Base-by-base conservation (phyloP, 164 flowering plant genomes). In the Liriodendron chinense region DNA sequence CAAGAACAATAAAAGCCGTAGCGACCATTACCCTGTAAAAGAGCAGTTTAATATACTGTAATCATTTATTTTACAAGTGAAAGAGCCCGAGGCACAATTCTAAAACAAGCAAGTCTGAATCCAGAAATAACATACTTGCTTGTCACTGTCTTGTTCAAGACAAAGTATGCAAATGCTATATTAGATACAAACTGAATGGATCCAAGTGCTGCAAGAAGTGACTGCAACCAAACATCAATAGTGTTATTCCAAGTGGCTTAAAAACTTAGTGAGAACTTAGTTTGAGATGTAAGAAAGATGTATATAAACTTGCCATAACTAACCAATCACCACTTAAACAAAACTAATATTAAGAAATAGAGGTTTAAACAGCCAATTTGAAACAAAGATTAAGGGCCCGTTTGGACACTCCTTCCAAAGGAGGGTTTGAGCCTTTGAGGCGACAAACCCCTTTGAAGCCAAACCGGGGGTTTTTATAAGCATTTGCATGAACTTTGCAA, bases 161-260 rank as follows among this genome's bases (percentile, higher is more conserved):
- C 98, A 77, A 94, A 91, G 86, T 91, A 94, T 18, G 96, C 92
- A 78, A 96, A 96, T 24, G 96, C 99, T 76, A 96, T 92, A 82
- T 96, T 96, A 65, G 99, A 96, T 47, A 94, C 90, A 79, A 96
- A 94, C 76, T 96, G 98, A 79, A 96, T 73, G 68, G 98, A 96
- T 81, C 99, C 99, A 78, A 96, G 82, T 18, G 99, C 98, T 34
- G 99, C 98, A 82, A 96, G 98, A 79, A 96, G 96, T 50, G 99
- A 96, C 99, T 96, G 92, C 84, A 73, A 71, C 21, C 24, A 74
- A 82, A 65, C 7, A 26, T 49, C 48, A 4, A 74, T 6, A 22
- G 49, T 10, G n/a, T 63, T 53, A 53, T 12, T 53, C 59, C 59
- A 53, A 53, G 59, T 16, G 18, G 18, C 13, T 53, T 53, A 16